Evolutionary conservation across 768 basidiomycete genomes (phyloP).

Genomic region (Leucocoprinus leucothites): DNA sequence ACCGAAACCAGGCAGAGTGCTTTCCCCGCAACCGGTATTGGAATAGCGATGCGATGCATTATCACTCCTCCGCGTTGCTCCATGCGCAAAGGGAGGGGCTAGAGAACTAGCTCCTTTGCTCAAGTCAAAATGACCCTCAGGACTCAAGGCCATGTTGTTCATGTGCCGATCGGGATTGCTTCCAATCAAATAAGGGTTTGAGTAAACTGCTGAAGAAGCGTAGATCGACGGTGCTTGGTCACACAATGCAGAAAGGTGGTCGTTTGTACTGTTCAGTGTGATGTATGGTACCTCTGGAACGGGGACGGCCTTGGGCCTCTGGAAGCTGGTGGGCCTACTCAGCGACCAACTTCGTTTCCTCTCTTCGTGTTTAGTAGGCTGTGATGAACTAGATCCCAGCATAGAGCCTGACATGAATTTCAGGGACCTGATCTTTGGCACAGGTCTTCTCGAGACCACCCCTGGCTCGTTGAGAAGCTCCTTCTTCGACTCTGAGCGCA

Average conservation of each 20-base stretch:
- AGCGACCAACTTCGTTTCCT: not conserved
- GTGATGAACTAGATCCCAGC: slow-evolving; percentile 10
- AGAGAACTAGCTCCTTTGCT: not conserved
- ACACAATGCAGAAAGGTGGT: not conserved
- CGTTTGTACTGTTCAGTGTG: not conserved
- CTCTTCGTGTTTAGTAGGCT: slow-evolving; percentile 1
- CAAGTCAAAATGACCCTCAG: slow-evolving; percentile 1
- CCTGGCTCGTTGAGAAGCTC: not conserved
- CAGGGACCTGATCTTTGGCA: slow-evolving; percentile 27
- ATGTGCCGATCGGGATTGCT: not conserved
- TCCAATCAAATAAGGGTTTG: not conserved
- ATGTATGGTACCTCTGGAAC: not conserved
- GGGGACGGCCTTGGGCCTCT: slow-evolving; percentile 4
- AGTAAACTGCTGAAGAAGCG: not conserved
- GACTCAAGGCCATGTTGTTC: not conserved
- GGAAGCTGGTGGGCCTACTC: slow-evolving; percentile 4
- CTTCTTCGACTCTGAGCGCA: slow-evolving; percentile 25
- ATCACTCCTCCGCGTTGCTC: not conserved
- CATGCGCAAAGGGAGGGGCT: not conserved
- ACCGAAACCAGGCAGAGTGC: not conserved
- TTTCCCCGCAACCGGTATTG: not conserved
- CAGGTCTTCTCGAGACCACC: slow-evolving; percentile 16
- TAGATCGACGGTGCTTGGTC: not conserved
- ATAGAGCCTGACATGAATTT: slow-evolving; percentile 17
- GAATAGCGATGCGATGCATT: not conserved